phyloP scores from a whole-genome alignment of 768 basidiomycete genomes.

The Hortiboletus campestris region DNA sequence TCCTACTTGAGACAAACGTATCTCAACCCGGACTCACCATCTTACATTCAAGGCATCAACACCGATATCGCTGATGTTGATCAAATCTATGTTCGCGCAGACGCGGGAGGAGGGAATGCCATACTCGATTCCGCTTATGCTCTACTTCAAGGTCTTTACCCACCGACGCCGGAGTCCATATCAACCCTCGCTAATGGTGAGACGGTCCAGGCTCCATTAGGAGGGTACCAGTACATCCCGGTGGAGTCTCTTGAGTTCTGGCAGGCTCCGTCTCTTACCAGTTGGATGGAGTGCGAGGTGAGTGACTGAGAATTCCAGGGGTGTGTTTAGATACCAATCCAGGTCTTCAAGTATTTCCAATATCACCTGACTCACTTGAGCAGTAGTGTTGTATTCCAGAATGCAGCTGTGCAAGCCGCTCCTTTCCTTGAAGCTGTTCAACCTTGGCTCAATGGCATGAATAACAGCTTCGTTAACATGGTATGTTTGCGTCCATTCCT shows the following conservation, averaged over 20 bases:
- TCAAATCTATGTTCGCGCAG: slow-evolving; percentile 72
- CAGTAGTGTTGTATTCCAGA: slow-evolving; percentile 43
- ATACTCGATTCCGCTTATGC: slow-evolving; percentile 85
- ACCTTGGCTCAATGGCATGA: slow-evolving; percentile 67
- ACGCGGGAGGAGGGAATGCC: slow-evolving; percentile 69
- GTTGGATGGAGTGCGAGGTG: slow-evolving; percentile 66
- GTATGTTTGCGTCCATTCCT: slow-evolving; percentile 40
- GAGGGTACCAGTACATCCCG: slow-evolving; percentile 84
- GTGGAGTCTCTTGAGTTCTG: slow-evolving; percentile 55
- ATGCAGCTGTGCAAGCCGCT: slow-evolving; percentile 49
- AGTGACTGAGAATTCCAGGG: not conserved
- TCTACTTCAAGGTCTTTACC: slow-evolving; percentile 80
- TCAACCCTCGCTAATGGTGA: slow-evolving; percentile 74
- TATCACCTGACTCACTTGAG: slow-evolving; percentile 25
- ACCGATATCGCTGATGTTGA: slow-evolving; percentile 64
- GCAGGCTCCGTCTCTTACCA: slow-evolving; percentile 63
- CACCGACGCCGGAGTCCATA: slow-evolving; percentile 63
- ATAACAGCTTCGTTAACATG: slow-evolving; percentile 61
- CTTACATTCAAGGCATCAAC: slow-evolving; percentile 65
- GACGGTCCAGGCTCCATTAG: slow-evolving; percentile 68
- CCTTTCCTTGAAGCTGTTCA: slow-evolving; percentile 64
- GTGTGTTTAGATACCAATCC: not conserved
- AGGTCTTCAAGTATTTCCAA: slow-evolving; percentile 27
- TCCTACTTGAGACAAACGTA: slow-evolving; percentile 58
- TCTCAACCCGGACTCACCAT: slow-evolving; percentile 59